Evolutionary conservation across 345 rosid species (phyloP), one percentile per base, ranked within the genome.

Genomic region (Populus tremula): DNA sequence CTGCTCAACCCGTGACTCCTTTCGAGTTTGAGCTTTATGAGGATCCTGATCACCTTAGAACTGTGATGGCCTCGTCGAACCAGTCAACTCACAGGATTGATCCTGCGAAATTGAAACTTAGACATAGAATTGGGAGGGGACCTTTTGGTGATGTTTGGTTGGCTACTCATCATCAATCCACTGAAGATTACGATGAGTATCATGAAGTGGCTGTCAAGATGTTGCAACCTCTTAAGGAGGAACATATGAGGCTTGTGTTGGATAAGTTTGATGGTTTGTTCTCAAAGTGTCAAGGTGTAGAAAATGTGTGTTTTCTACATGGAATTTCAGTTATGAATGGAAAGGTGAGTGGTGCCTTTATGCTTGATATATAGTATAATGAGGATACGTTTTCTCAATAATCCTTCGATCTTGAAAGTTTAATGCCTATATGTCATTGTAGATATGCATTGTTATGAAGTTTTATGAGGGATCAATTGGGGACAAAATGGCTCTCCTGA

Each of bases 131-230:
- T 45, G 99, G 99, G 73, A 87, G 98, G 87, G 99, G 99, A 18
- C 88, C 90, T 20, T 96, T 93, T 76, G 98, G 99, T 39, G 99
- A 96, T 84, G 94, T 90, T 74, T 96, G 97, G 97, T 82, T 96
- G 67, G 98, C 95, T 66, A 96, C 99, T 73, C 90, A 81, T 87
- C 92, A 92, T 83, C 92, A 78, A 62, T 89, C 89, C 0, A 85
- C 86, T 13, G 81, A 82, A 12, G 96, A 90, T 82, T 91, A 86
- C 72, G 90, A 89, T 68, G 91, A 91, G 81, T 86, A 66, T 78
- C 90, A 88, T 76, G 99, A 96, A 85, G 96, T 96, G 29, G 93
- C 93, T 72, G 82, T 93, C 72, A 96, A 96, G 87, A 88, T 93
- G 93, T 82, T 96, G 63, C 88, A 86, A 79, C 88, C 88, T 1